Conservation (phyloP, 129 eudicot genomes). For the Flaveria ramosissima region DNA sequence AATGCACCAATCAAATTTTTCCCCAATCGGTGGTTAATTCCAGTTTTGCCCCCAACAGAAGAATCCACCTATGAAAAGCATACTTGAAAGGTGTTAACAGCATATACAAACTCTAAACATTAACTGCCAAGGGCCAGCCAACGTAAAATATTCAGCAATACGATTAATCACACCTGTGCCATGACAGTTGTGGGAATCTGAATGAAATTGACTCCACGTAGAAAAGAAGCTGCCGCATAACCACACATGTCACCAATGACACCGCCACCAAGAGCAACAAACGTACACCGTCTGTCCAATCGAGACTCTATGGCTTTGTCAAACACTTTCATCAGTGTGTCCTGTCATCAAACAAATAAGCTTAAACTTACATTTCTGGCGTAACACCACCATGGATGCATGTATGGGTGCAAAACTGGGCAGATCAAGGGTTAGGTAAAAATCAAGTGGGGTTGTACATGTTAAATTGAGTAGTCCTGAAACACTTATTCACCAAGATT, state of each 20-base stretch:
- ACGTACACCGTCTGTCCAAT: constrained; percentile 84
- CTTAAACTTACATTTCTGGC: background rate
- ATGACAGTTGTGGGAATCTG: constrained; percentile 98
- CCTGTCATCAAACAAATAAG: constrained; percentile 42
- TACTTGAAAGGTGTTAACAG: constrained; percentile 1
- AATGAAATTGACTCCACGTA: constrained; percentile 93
- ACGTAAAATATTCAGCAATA: background rate
- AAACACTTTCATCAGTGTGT: constrained; percentile 86
- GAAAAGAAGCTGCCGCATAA: constrained; percentile 93
- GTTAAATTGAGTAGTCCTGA: background rate
- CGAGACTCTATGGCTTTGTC: constrained; percentile 97
- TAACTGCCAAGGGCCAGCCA: no score
- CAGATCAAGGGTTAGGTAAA: background rate
- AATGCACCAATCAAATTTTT: constrained; percentile 95
- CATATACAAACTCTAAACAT: background rate
- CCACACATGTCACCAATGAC: constrained; percentile 99
- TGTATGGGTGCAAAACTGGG: background rate
- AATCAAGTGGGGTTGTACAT: background rate
- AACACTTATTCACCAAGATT: background rate
- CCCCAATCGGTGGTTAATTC: constrained; percentile 85
- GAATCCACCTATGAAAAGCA: constrained; percentile 70
- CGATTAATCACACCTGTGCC: constrained; percentile 66
- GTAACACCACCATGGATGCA: background rate
- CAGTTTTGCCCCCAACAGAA: constrained; percentile 97
- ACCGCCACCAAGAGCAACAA: constrained; percentile 99